Percentiles rank a stretch among this genome's conserved stretches.
These are phyloP conservation scores for Kodamaea sagamina DNA, from an alignment of 805 yeast species.

Conservation along the genomic window DNA sequence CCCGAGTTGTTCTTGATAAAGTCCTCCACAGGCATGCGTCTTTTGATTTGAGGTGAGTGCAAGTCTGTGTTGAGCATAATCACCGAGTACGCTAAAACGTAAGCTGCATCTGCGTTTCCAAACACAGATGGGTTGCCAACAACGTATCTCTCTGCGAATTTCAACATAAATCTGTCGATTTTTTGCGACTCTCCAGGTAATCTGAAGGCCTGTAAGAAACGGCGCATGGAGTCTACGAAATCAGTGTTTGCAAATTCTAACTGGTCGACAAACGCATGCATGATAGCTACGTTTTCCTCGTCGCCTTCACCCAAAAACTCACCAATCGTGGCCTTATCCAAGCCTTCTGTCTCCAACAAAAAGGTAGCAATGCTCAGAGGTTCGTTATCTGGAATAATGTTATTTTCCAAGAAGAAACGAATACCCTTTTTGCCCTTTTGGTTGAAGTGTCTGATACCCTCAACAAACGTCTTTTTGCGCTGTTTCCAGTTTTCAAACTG, in stretches of 20 bases:
- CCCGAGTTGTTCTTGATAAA: constrained; percentile 87
- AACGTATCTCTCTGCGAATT: constrained; percentile 90
- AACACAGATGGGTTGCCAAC: constrained; percentile 87
- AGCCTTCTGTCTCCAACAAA: constrained; percentile 66
- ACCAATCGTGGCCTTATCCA: constrained; percentile 84
- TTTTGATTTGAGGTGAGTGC: constrained; percentile 84
- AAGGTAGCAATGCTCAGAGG: constrained; percentile 76
- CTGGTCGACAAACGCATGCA: constrained; percentile 91
- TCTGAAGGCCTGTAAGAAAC: constrained; percentile 82
- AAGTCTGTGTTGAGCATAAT: constrained; percentile 93
- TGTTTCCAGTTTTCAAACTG: constrained; percentile 86
- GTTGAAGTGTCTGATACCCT: constrained; percentile 78
- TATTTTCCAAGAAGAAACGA: constrained; percentile 56
- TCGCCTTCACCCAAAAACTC: constrained; percentile 91
- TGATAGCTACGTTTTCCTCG: constrained; percentile 70
- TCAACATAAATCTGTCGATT: constrained; percentile 93
- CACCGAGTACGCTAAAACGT: constrained; percentile 87
- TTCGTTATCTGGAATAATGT: constrained; percentile 60
- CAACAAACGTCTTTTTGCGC: constrained; percentile 77
- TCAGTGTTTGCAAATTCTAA: constrained; percentile 71
- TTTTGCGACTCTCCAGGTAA: constrained; percentile 98
- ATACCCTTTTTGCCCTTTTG: constrained; percentile 84
- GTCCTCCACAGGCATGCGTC: constrained; percentile 84
- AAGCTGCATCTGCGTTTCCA: constrained; percentile 92
- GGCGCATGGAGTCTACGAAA: constrained; percentile 85